Percentiles rank a stretch among this genome's conserved stretches.
These are phyloP conservation scores for Pichia sp. DNA, from an alignment of 1,139 yeast genomes.

Conservation along the genomic window DNA sequence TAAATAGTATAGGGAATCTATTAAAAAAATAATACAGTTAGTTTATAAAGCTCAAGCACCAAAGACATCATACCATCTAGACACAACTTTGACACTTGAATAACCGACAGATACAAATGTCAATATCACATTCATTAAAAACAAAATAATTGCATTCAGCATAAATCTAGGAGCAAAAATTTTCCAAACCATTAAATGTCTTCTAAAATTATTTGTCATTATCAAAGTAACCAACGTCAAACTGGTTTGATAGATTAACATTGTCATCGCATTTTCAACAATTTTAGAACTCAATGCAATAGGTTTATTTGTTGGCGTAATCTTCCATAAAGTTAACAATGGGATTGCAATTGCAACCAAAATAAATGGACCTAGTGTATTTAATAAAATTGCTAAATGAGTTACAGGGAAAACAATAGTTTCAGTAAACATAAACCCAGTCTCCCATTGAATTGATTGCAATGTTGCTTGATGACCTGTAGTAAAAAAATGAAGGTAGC, in stretches of 20 bases:
- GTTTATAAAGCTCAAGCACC: slow-evolving; percentile 38
- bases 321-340: slow-evolving; percentile 74
- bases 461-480: slow-evolving; percentile 98
- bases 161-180: slow-evolving; percentile 95
- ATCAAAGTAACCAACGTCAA: slow-evolving; percentile 67
- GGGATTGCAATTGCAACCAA: slow-evolving; percentile 65
- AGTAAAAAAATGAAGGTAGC: slow-evolving; percentile 77
- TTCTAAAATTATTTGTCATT: slow-evolving; percentile 79
- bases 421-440: slow-evolving; percentile 76
- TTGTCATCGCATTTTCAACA: slow-evolving; percentile 64
- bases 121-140: slow-evolving; percentile 57
- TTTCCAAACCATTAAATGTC: slow-evolving; percentile 99
- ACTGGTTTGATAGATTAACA: slow-evolving; percentile 64
- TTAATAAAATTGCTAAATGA: slow-evolving; percentile 70
- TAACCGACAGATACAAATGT: slow-evolving; percentile 58
- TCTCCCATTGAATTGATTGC: slow-evolving; percentile 93
- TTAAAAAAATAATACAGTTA: neutral
- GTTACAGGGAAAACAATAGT: slow-evolving; percentile 77
- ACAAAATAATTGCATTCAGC: slow-evolving; percentile 70
- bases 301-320: slow-evolving; percentile 59
- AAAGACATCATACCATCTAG: slow-evolving; percentile 63
- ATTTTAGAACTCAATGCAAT: slow-evolving; percentile 63
- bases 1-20: too few species aligned
- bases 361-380: slow-evolving; percentile 83
- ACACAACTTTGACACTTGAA: slow-evolving; percentile 58